Base-by-base conservation (phyloP, 2,329 filamentous ascomycete species). In the Colletotrichum salicis region DNA sequence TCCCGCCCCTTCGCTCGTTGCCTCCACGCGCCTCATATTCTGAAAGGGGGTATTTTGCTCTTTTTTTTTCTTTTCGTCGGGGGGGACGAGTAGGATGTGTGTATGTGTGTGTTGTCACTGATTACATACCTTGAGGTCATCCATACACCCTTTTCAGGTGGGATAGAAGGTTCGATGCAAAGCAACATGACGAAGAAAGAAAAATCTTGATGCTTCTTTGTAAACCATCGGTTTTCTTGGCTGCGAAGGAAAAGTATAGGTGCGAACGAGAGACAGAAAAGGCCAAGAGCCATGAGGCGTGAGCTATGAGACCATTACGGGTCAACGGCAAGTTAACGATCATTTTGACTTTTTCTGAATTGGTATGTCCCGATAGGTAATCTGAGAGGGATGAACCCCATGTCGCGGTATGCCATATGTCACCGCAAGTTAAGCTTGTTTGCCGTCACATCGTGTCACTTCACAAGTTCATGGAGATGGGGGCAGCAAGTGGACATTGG, bases 391-490 rank as follows among this genome's bases (percentile, higher is more conserved):
- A 48, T 48, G 41, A 48, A 48, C 41, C 41, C 41, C 41, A 48
- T 48, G 41, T 22, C 41, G 8, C 19, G 3, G 19, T 48, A 48
- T 48, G 19, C 41, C 41, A 48, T 10, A 48, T 48, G 41, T 48
- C 41, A 48, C 41, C 41, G 41, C 15, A 22, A 4, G 41, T 60
- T 54, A 37, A 67, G 41, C 31, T 60, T 60, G n/a, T 60, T 60
- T 67, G 64, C 63, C 52, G 63, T 65, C 51, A 45, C 48, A 54
- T 57, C 33, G 22, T 33, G 41, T 48, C 41, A 48, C 15, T 48
- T 5, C 7, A 48, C n/a, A 19, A 48, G 19, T 48, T 5, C 7
- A 48, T 48, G 41, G n/a, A n/a, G 41, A 48, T 22, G 19, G 19
- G 19, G 6, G 35, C 3, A 4, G 5, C 13, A 13, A 8, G 3